A percentile compares a stretch with the other conserved stretches of the same genome.
Conservation (phyloP, 2,329 filamentous ascomycete genomes). For the Dothistroma pini region DNA sequence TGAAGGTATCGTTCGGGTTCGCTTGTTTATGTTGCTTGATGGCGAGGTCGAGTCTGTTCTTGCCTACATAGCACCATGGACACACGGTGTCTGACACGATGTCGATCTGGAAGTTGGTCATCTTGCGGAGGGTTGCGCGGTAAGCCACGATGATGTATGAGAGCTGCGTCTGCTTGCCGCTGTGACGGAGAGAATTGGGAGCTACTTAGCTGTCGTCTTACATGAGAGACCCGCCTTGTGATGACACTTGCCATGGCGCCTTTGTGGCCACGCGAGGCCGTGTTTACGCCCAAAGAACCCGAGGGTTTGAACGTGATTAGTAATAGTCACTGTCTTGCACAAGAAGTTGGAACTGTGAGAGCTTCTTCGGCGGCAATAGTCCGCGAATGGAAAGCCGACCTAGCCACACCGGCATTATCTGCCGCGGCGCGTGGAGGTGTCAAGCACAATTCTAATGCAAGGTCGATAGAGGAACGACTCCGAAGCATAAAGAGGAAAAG, state of each 20-base stretch:
- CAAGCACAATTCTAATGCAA: background rate
- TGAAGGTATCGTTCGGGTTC: slow-evolving; percentile 63
- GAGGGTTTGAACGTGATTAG: background rate
- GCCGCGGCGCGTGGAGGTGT: background rate
- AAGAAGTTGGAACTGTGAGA: too few species aligned
- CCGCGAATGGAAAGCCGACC: background rate
- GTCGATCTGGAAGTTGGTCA: slow-evolving; percentile 73
- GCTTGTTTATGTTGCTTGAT: slow-evolving; percentile 60
- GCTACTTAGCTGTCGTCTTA: slow-evolving; percentile 1
- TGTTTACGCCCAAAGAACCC: background rate
- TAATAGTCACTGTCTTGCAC: background rate
- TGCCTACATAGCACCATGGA: slow-evolving; percentile 73
- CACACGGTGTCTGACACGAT: slow-evolving; percentile 82
- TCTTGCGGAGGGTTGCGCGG: slow-evolving; percentile 39
- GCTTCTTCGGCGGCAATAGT: background rate
- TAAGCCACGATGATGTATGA: slow-evolving; percentile 21
- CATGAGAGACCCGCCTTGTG: background rate
- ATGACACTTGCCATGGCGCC: background rate
- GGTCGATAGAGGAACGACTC: background rate
- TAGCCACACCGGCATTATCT: background rate
- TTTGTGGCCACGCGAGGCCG: background rate
- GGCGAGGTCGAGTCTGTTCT: slow-evolving; percentile 68
- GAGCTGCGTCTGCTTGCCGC: background rate
- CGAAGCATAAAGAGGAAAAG: background rate
- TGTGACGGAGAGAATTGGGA: background rate